Conservation (phyloP, 2,329 filamentous ascomycete genomes). For the Diaporthe citrichinensis region DNA sequence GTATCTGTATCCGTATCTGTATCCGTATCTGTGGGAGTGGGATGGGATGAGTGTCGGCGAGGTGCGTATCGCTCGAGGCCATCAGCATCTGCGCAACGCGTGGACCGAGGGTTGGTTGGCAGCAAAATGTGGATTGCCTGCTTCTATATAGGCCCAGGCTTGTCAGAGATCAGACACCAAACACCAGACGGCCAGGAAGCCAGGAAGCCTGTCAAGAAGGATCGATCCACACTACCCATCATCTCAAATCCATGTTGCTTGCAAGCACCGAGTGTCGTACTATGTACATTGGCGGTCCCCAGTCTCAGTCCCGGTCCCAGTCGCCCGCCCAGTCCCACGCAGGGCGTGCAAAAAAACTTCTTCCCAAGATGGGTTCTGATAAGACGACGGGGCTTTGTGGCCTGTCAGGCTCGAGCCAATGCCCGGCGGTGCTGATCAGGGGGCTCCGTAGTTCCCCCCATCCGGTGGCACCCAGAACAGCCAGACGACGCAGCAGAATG, state of each 20-base stretch:
- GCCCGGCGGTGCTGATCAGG: constrained; percentile 29
- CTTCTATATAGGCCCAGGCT: constrained; percentile 33
- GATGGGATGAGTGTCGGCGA: neutral
- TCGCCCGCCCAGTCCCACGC: constrained; percentile 13
- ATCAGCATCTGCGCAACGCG: neutral
- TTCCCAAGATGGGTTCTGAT: constrained; percentile 37
- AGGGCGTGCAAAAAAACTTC: constrained; percentile 12
- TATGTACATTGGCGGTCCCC: constrained; percentile 3
- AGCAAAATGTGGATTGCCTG: constrained; percentile 26
- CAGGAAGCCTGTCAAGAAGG: constrained; percentile 27
- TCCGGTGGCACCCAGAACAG: neutral
- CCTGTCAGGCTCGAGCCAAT: constrained; percentile 34
- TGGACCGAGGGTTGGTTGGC: neutral
- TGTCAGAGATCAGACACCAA: constrained; percentile 33
- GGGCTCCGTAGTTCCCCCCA: constrained; percentile 20
- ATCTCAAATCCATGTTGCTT: constrained; percentile 32
- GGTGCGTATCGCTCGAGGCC: constrained; percentile 10
- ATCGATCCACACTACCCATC: constrained; percentile 37
- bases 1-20: neutral
- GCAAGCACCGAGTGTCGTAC: neutral
- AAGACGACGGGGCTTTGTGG: constrained; percentile 35
- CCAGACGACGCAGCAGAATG: neutral
- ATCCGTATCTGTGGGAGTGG: neutral
- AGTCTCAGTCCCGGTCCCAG: neutral
- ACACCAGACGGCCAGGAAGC: constrained; percentile 24